Evolutionary conservation across 257 asterid species (phyloP), one percentile per base, ranked within the genome.

Genomic region (Solanum commersonii): DNA sequence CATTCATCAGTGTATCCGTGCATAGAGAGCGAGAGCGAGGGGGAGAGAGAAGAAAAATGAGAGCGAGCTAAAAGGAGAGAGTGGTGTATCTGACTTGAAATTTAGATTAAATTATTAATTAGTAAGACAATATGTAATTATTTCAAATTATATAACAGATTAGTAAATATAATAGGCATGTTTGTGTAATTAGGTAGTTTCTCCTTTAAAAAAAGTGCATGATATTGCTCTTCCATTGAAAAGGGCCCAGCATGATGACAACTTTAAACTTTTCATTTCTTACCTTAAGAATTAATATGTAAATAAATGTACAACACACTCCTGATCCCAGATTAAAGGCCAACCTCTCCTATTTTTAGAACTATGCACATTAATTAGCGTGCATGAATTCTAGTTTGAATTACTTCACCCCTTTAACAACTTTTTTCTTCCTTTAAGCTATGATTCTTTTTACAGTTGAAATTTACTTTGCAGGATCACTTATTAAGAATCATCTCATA

Each of bases 401-500:
- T 68, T 13, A 68, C 74, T 68, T 49, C 35, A 25, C 34, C 74
- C 74, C 74, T 68, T 68, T 68, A 27, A 68, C 35, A 11, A 68
- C 20, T 68, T 68, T 67, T 68, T 68, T 4, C 74, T 68, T 68
- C 74, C 74, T 68, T 12, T 68, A 8, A 68, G 74, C 74, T 68
- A 13, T 12, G 5, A 68, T 11, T 68, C 35, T 27, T 68, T 16
- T 25, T 68, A 27, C 35, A 27, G 20, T 68, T 13, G 73, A 67
- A 11, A 67, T 67, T n/a, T 67, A 10, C 74, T 67, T 92, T 92
- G 76, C 93, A 97, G 99, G 99, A 65, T 95, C 96, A 56, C 93
- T 97, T 84, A 95, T 96, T 90, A 96, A 96, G 94, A 95, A 95
- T 91, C 98, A 94, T 76, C 96, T 95, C 23, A 98, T 96, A 90